Evolutionary conservation across 2,329 filamentous ascomycete genomes (phyloP).

Genomic region (Daldinia sp.): DNA sequence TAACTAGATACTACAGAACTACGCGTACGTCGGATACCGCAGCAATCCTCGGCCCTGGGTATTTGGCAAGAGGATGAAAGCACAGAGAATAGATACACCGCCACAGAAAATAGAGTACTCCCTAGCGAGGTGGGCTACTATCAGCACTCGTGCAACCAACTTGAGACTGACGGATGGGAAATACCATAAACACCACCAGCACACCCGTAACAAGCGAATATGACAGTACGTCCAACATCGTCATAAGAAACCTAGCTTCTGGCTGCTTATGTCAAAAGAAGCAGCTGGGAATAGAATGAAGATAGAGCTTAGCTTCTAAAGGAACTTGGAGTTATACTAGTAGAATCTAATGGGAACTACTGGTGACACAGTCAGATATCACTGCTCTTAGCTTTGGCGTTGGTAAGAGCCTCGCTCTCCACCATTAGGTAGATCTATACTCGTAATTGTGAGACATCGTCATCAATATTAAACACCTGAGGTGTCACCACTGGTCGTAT

Average conservation of each 20-base stretch:
- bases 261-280: too few relatives aligned
- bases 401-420: too few relatives aligned
- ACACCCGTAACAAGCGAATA: background rate
- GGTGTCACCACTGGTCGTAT: too few relatives aligned
- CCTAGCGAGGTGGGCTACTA: background rate
- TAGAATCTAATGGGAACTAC: too few relatives aligned
- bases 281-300: too few relatives aligned
- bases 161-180: background rate
- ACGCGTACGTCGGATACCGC: slow-evolving; percentile 39
- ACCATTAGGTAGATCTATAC: too few relatives aligned
- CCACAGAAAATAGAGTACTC: background rate
- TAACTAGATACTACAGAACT: background rate
- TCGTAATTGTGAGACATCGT: too few relatives aligned
- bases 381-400: too few relatives aligned
- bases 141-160: background rate
- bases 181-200: background rate
- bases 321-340: too few relatives aligned
- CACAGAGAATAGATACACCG: slow-evolving; percentile 40
- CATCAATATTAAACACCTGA: too few relatives aligned
- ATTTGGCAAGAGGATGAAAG: slow-evolving; percentile 43
- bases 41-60: slow-evolving; percentile 41
- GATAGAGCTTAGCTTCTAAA: too few relatives aligned
- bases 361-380: too few relatives aligned
- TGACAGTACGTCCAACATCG: background rate
- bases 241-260: background rate